Evolutionary conservation across 1,284 basidiomycete genomes (phyloP).

Genomic region (Microbotryum silenes-acaulis): DNA sequence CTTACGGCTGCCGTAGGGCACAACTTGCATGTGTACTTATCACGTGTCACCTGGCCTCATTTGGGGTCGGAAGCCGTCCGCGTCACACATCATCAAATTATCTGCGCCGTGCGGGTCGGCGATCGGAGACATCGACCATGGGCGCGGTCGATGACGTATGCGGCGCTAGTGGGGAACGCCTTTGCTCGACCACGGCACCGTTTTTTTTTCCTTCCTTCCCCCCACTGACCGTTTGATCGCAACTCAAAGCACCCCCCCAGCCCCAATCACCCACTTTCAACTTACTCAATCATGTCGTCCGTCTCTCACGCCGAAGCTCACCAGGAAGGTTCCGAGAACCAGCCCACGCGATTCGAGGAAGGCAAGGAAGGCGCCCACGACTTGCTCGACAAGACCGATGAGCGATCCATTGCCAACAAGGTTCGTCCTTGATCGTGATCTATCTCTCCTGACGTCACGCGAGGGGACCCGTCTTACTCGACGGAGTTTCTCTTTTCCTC

Average conservation of each 20-base stretch:
- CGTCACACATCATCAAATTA: no score
- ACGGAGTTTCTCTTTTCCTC: neutral
- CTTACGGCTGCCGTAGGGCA: no score
- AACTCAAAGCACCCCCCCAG: no score
- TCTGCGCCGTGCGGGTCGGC: no score
- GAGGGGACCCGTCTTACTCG: neutral
- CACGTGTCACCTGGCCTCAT: no score
- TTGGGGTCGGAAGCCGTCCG: no score
- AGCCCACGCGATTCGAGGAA: slow-evolving; percentile 18
- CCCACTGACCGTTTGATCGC: neutral
- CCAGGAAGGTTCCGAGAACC: slow-evolving; percentile 22
- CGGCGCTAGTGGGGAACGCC: neutral
- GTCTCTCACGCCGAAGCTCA: slow-evolving; percentile 21
- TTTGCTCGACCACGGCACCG: neutral
- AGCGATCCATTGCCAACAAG: slow-evolving; percentile 29
- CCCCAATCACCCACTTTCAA: neutral
- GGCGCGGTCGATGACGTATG: neutral
- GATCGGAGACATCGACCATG: neutral
- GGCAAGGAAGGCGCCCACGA: slow-evolving; percentile 28
- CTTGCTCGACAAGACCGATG: slow-evolving; percentile 23
- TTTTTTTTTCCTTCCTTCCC: neutral
- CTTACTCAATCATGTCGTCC: neutral
- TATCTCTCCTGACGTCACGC: neutral
- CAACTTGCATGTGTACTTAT: no score
- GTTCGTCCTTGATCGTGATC: slow-evolving; percentile 5